A percentile compares a stretch with the other conserved stretches of the same genome.
phyloP scores from a whole-genome alignment of 176 grass and related monocot genomes.

The Phoenix roebelenii region DNA sequence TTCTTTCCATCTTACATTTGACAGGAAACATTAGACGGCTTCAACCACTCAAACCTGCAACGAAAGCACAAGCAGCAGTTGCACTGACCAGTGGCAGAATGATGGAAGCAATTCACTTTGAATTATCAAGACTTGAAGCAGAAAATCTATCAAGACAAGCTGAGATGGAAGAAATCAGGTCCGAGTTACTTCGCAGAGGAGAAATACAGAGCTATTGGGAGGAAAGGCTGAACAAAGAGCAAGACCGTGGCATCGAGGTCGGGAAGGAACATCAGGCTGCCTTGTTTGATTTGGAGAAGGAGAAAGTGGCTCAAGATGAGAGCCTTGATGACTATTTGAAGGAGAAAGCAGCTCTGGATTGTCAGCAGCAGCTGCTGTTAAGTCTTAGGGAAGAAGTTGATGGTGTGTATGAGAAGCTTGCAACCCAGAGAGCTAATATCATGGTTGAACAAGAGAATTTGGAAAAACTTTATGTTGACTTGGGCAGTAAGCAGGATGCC shows the following conservation, averaged over 20 bases:
- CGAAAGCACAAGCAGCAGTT: conserved; percentile 82
- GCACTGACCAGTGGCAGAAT: conserved; percentile 73
- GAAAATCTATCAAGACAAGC: conserved; percentile 46
- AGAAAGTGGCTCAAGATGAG: conserved; percentile 36
- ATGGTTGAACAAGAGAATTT: conserved; percentile 45
- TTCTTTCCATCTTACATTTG: conserved; percentile 24
- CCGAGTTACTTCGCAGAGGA: conserved; percentile 56
- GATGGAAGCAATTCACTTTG: conserved; percentile 48
- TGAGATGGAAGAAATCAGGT: conserved; percentile 68
- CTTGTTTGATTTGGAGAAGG: conserved; percentile 47
- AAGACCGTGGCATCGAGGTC: conserved; percentile 22
- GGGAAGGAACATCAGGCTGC: conserved; percentile 42
- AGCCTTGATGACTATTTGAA: conserved; percentile 41
- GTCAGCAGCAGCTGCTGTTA: conserved; percentile 34
- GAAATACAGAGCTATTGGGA: conserved; percentile 78
- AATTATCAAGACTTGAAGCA: conserved; percentile 55
- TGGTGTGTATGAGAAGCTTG: conserved; percentile 44
- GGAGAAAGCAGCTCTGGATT: conserved; percentile 51
- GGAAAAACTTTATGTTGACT: conserved; percentile 34
- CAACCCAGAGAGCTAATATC: conserved; percentile 38
- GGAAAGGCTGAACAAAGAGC: conserved; percentile 41
- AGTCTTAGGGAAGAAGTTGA: conserved; percentile 66
- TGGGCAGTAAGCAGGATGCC: conserved; percentile 48
- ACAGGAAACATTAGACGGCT: conserved; percentile 89
- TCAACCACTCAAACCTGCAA: conserved; percentile 79